Evolutionary conservation across 2,329 filamentous ascomycete species (phyloP), one percentile per base, ranked within the genome.

Genomic region (Aureobasidium zeae): DNA sequence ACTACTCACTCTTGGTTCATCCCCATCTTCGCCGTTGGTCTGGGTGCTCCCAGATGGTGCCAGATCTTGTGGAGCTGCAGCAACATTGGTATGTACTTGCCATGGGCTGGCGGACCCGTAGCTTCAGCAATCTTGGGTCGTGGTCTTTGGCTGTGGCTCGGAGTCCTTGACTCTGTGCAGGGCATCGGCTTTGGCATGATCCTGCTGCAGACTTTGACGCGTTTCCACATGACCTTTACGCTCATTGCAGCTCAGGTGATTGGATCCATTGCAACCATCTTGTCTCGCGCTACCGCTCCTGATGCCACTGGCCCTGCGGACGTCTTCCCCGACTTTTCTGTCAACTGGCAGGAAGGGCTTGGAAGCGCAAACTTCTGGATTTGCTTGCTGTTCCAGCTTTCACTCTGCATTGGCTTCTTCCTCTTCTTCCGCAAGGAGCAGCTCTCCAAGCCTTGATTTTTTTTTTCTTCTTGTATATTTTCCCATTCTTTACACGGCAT

Each of bases 111-210:
- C 28, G 63, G 64, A 2, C 70, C 71, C 13, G 59, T 73, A 0
- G 66, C 69, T 6, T 70, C 72, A 3, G 74, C 78, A 0, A 56
- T 81, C 1, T 59, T 76, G 7, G 73, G 74, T 2, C 67, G 78
- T 30, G 63, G 66, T 44, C 60, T 81, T 4, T 82, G 79, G 78
- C 66, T 82, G 9, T 83, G 78, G 77, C 70, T 83, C 0, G 79
- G 79, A 29, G 69, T 81, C 4, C 64, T 82, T 8, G 79, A 83
- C 52, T 69, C 74, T 8, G 62, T 82, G 5, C 79, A 83, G 56
- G 76, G 77, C 28, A 72, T 81, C 2, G 79, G 79, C 2, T 73
- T 82, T 44, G 79, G 79, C 43, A 82, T 81, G 77, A 75, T 82
- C 39, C 64, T 83, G 4, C 60, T 82, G 30, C 76, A 79, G 55